Evolutionary conservation across 306 rosid species (phyloP), one percentile per base, ranked within the genome.

Genomic region (Corylus avellana): DNA sequence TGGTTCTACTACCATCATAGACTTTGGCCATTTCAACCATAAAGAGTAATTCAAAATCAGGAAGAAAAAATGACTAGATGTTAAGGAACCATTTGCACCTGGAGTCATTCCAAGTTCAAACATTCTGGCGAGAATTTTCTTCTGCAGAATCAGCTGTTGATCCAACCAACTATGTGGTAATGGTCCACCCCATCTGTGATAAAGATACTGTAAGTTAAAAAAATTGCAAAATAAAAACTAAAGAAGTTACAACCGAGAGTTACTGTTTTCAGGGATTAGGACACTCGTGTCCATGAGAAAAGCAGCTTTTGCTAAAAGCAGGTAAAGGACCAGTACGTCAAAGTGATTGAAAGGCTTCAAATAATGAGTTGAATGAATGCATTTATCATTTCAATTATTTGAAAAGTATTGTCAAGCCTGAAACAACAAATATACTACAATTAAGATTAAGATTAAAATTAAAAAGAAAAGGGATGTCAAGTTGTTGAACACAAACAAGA

Each of bases 81-180:
- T 73, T 32, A 55, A 11, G 44, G 27, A 59, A 74, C 74, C 70
- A 29, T 82, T 42, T 35, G 82, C 86, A 94, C 97, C 98, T 84
- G 97, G 98, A 70, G 92, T 90, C 98, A 94, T 94, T 85, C 98
- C 98, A 68, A 94, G 96, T 78, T 91, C 91, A 84, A 86, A 86
- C 95, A 92, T 91, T 87, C 96, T 85, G 76, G 29, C 76, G 56
- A 90, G 88, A 84, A 94, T 89, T 77, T 89, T 91, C 85, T 91
- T 91, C 90, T 94, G 97, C 81, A 94, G 83, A 79, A 78, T 75
- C 70, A 90, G 89, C 78, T 90, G 97, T 80, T 92, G 92, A 84
- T 91, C 95, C 22, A 91, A 85, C 98, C 98, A 94, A 79, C 93
- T 92, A 70, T 89, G 95, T 57, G 97, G 96, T 74, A 94, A 86